Conservation (phyloP, 768 basidiomycete genomes). For the Dentipellis sp. region DNA sequence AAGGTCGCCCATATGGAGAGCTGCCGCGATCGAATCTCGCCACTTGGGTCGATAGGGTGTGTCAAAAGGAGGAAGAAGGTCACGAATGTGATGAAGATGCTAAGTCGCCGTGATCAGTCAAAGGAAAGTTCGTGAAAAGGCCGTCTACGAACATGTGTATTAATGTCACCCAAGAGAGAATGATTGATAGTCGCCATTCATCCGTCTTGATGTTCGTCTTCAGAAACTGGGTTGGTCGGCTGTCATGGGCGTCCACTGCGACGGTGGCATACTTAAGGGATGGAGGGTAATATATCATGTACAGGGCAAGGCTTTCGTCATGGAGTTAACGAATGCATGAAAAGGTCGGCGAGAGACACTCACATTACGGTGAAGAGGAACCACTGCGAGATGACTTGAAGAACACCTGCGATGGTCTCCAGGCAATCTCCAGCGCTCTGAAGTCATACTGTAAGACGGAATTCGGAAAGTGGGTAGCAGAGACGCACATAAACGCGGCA, state of each 20-base stretch:
- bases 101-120: constrained; percentile 18
- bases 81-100: constrained; percentile 45
- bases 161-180: constrained; percentile 60
- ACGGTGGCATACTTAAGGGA: constrained; percentile 63
- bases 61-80: constrained; percentile 55
- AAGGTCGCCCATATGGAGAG: constrained; percentile 67
- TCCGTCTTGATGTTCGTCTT: constrained; percentile 45
- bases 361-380: constrained; percentile 77
- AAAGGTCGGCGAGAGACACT: constrained; percentile 21
- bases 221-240: constrained; percentile 30
- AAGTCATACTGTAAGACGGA: neutral
- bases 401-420: constrained; percentile 71
- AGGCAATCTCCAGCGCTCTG: constrained; percentile 66
- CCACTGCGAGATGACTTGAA: constrained; percentile 83
- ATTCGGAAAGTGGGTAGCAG: neutral
- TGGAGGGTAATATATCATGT: constrained; percentile 85
- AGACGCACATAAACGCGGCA: constrained; percentile 65
- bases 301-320: constrained; percentile 77
- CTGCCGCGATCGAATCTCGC: constrained; percentile 27
- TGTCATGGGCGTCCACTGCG: constrained; percentile 32
- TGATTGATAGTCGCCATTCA: constrained; percentile 73
- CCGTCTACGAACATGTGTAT: constrained; percentile 56
- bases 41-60: constrained; percentile 27
- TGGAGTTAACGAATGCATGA: neutral
- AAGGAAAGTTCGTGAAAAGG: constrained; percentile 10